phyloP scores from a whole-genome alignment of 176 grass and related monocot genomes.

The Elaeis guineensis region DNA sequence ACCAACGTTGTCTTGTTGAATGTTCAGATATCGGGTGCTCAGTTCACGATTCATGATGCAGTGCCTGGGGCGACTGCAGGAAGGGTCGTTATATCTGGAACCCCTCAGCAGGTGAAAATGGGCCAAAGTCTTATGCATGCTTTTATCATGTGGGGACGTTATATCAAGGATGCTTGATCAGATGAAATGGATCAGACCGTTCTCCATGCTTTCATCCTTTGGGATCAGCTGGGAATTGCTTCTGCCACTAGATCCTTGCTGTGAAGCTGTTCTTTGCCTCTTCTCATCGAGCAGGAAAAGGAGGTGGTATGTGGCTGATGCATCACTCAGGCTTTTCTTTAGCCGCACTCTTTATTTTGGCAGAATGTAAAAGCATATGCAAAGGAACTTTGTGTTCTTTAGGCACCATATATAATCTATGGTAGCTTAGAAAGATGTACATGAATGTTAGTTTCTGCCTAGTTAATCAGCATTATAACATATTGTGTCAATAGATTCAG shows the following conservation, averaged over 20 bases:
- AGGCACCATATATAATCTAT: too few relatives aligned
- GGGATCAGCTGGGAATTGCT: background rate
- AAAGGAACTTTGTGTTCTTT: too few relatives aligned
- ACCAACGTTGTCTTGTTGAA: conserved; percentile 7
- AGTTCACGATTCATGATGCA: conserved; percentile 34
- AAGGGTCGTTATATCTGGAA: conserved; percentile 32
- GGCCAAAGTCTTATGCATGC: conserved; percentile 55
- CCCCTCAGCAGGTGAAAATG: conserved; percentile 39
- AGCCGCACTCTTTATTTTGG: too few relatives aligned
- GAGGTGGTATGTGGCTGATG: background rate
- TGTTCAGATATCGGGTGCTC: conserved; percentile 56
- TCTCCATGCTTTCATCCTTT: too few relatives aligned
- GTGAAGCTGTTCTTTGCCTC: background rate
- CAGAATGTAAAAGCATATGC: too few relatives aligned
- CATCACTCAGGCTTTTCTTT: background rate
- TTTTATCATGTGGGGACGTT: conserved; percentile 51
- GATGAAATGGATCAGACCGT: too few relatives aligned
- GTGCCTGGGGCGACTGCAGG: conserved; percentile 32
- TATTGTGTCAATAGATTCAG: too few relatives aligned
- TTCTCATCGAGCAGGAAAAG: too few relatives aligned
- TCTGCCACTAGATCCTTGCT: background rate
- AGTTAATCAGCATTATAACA: too few relatives aligned
- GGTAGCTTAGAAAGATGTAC: too few relatives aligned
- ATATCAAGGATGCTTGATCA: too few relatives aligned
- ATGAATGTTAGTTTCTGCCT: too few relatives aligned